Percentiles rank a stretch among this genome's conserved stretches.
These are phyloP conservation scores for Aspergillus nidulans DNA, from an alignment of 495 filamentous ascomycete genomes.

Conservation along the genomic window DNA sequence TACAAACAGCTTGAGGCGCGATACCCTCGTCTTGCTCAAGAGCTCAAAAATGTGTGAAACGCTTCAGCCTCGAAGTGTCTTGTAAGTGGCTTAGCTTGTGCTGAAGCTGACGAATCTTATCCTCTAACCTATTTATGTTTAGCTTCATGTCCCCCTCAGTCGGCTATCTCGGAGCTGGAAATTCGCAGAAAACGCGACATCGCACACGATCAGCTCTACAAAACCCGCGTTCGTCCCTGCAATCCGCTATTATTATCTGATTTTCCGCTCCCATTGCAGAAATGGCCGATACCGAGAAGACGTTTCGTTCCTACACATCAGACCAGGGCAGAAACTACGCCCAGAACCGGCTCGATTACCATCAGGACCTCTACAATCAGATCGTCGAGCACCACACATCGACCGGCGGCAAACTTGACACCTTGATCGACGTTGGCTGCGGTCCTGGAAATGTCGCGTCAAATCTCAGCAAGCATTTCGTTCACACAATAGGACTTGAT, in stretches of 20 bases:
- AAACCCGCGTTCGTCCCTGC: neutral
- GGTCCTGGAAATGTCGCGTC: slow-evolving; percentile 47
- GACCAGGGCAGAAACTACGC: slow-evolving; percentile 44
- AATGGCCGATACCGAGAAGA: slow-evolving; percentile 19
- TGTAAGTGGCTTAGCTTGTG: neutral
- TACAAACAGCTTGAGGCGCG: neutral
- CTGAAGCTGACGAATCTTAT: neutral
- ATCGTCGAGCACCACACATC: slow-evolving; percentile 45
- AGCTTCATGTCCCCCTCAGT: neutral
- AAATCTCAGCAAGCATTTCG: slow-evolving; percentile 37
- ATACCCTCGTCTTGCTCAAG: neutral
- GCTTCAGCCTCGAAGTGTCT: neutral
- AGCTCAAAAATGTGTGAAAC: neutral
- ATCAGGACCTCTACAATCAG: slow-evolving; percentile 38
- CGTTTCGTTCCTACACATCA: slow-evolving; percentile 43
- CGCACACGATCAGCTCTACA: neutral
- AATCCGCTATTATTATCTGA: neutral
- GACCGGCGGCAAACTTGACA: slow-evolving; percentile 43
- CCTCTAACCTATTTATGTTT: neutral
- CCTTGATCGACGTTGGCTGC: slow-evolving; percentile 53
- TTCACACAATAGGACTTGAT: slow-evolving; percentile 49
- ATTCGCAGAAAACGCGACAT: neutral
- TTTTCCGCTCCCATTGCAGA: neutral
- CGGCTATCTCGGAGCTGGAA: neutral
- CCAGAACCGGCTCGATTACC: slow-evolving; percentile 36